Percentiles rank a stretch among this genome's conserved stretches.
Evolutionary conservation across 805 yeast genomes (phyloP).

Genomic region (Yamadazyma olivae): DNA sequence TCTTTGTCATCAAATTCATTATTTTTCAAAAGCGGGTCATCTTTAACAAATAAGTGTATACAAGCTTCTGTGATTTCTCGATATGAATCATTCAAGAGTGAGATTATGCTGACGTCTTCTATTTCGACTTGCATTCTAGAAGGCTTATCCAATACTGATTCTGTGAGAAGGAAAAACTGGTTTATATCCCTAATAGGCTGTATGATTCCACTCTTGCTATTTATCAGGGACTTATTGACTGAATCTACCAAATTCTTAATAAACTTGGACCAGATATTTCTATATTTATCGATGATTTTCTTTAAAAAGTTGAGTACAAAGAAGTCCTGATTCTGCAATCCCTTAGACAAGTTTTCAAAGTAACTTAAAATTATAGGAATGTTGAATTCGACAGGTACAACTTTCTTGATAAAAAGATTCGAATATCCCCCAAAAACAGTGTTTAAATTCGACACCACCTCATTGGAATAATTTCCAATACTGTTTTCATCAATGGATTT

Average conservation of each 20-base stretch:
- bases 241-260: constrained; percentile 50
- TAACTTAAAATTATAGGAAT: constrained; percentile 31
- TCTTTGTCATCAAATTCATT: constrained; percentile 44
- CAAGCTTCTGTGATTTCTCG: constrained; percentile 30
- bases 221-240: constrained; percentile 31
- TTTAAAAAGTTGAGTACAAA: constrained; percentile 46
- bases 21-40: constrained; percentile 42
- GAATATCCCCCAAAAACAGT: constrained; percentile 44
- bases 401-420: constrained; percentile 30
- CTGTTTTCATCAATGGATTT: constrained; percentile 32
- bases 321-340: constrained; percentile 62
- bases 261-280: constrained; percentile 56
- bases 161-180: constrained; percentile 30
- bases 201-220: constrained; percentile 35
- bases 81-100: constrained; percentile 29
- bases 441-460: constrained; percentile 43
- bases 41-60: constrained; percentile 32
- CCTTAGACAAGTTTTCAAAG: constrained; percentile 26
- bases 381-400: constrained; percentile 34
- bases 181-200: constrained; percentile 32
- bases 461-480: constrained; percentile 44
- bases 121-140: constrained; percentile 15
- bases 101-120: constrained; percentile 17
- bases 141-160: constrained; percentile 27
- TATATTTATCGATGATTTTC: constrained; percentile 50